Evolutionary conservation across 345 rosid genomes (phyloP).

Genomic region (Linum tenue): DNA sequence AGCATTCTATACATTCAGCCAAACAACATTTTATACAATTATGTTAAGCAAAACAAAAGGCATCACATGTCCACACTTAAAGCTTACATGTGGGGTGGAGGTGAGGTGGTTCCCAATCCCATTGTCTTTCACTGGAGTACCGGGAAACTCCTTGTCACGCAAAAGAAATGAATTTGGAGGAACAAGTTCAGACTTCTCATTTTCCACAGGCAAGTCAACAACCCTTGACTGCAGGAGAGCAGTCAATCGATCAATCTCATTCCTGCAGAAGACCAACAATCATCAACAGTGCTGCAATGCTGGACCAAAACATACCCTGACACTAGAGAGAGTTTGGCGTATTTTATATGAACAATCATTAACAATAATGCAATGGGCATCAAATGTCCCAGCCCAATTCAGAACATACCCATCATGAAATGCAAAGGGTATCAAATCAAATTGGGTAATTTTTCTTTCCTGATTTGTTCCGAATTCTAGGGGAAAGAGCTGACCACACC

Average conservation of each 20-base stretch:
- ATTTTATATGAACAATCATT: too few relatives aligned
- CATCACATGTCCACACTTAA: constrained; percentile 30
- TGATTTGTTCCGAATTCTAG: too few relatives aligned
- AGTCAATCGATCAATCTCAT: constrained; percentile 78
- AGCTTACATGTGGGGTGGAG: constrained; percentile 35
- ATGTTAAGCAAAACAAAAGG: not conserved
- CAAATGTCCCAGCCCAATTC: too few relatives aligned
- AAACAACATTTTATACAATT: too few relatives aligned
- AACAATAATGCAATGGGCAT: too few relatives aligned
- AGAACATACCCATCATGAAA: too few relatives aligned
- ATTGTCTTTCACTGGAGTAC: constrained; percentile 29
- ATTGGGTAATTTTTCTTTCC: too few relatives aligned
- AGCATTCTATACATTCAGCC: too few relatives aligned
- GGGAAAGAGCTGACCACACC: too few relatives aligned
- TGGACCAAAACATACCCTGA: not conserved
- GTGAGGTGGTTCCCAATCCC: constrained; percentile 27
- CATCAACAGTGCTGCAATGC: not conserved
- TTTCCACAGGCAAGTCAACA: constrained; percentile 31
- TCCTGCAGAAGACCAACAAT: constrained; percentile 33
- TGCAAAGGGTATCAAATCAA: too few relatives aligned
- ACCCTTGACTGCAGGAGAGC: constrained; percentile 55
- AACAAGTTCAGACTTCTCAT: constrained; percentile 35
- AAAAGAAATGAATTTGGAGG: constrained; percentile 21
- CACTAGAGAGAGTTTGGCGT: not conserved
- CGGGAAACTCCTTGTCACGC: constrained; percentile 25